Evolutionary conservation across 208 protist genomes (phyloP).

Genomic region (Trypanosoma vivax): DNA sequence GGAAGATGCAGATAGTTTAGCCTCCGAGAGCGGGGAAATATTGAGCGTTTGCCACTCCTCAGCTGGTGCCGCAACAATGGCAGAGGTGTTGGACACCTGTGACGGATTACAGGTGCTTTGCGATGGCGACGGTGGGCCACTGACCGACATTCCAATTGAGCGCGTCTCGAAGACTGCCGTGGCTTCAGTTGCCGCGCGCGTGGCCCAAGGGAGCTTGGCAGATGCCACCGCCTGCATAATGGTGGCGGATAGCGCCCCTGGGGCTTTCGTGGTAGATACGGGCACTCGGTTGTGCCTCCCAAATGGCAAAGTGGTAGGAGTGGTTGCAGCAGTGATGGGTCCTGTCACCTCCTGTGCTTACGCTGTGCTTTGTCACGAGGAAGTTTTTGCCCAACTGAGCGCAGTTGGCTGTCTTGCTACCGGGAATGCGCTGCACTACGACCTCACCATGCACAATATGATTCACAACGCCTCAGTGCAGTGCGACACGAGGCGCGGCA

Average conservation of each 20-base stretch:
- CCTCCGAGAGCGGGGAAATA: background rate
- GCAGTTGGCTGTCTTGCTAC: constrained; percentile 11
- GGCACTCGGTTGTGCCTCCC: constrained; percentile 62
- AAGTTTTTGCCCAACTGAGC: constrained; percentile 1
- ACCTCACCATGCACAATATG: constrained; percentile 40
- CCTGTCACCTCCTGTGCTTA: constrained; percentile 56
- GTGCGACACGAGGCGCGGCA: constrained; percentile 56
- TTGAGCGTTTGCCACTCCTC: constrained; percentile 4
- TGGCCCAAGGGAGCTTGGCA: constrained; percentile 4
- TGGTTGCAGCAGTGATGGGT: constrained; percentile 48
- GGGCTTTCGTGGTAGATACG: constrained; percentile 45
- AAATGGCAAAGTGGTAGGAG: constrained; percentile 48
- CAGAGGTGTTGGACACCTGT: background rate
- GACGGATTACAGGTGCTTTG: background rate
- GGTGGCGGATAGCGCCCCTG: constrained; percentile 37
- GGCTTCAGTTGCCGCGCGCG: constrained; percentile 30
- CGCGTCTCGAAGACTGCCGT: constrained; percentile 52
- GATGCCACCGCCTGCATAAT: constrained; percentile 15
- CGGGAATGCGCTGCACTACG: constrained; percentile 40
- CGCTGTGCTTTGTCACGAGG: constrained; percentile 23
- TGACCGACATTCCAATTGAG: constrained; percentile 24
- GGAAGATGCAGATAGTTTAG: background rate
- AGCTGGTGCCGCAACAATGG: background rate
- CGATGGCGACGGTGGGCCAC: constrained; percentile 1
- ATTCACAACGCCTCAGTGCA: constrained; percentile 46